Base-by-base conservation (phyloP, 2,329 filamentous ascomycete species). In the Claviceps sp. region DNA sequence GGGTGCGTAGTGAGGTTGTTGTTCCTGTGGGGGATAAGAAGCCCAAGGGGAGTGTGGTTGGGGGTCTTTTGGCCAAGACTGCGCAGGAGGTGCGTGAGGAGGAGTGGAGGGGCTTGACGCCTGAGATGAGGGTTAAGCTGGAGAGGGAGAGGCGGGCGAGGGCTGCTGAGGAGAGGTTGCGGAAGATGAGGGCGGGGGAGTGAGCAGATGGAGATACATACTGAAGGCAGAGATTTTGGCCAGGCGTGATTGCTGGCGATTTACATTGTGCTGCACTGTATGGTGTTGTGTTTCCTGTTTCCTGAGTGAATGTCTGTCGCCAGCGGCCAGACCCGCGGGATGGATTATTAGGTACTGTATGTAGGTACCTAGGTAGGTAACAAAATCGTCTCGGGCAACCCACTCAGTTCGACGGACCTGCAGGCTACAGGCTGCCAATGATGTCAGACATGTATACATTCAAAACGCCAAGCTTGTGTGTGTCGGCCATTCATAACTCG, bases 71-170 rank as follows among this genome's bases (percentile, higher is more conserved):
- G 29, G 76, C 77, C 56, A 90, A 89, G 73, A 86, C 86, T 17
- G 84, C 84, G 0, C 80, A 89, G 60, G 88, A 96, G 65, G 81
- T 78, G 62, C 78, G 89, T 56, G 86, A 91, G 62, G 88, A 94
- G 62, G 89, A 96, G 66, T 78, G 78, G 47, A 80, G 88, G 56
- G 90, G 91, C 0, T 73, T 97, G 71, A 94, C 87, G 43, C 83
- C 88, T 0, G 91, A 97, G 69, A 90, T 93, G 79, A 80, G 82
- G 64, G 79, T 83, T 78, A 81, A 79, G 64, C 67, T 97, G 50
- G 93, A 97, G 66, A 75, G 93, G 59, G 93, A 98, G 69, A 76
- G 89, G 59, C 83, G 91, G 62, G 93, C 93, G 4, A 80, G 91
- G 60, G 93, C 93, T 8, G 91, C 90, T 0, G 93, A 97, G 68